Base-by-base conservation (phyloP, 2,329 filamentous ascomycete genomes). In the Knufia fluminis region DNA sequence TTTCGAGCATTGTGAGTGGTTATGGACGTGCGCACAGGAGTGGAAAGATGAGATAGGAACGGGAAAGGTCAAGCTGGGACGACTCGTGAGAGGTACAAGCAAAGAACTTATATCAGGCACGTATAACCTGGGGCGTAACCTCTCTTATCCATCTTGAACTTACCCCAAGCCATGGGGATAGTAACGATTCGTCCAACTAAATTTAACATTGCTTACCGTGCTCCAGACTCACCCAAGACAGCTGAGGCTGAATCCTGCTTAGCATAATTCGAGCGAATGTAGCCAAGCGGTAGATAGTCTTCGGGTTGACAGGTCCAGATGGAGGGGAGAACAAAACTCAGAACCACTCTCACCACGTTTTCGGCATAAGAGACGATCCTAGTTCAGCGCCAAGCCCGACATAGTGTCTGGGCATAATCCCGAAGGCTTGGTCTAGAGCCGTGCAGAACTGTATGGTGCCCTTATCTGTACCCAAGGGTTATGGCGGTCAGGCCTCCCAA, bases 1-100 rank as follows among this genome's bases (percentile, higher is more conserved):
- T 3, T 45, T 46, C 48, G 4, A 24, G 52, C 55, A 20, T 32
- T 23, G 22, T 31, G 47, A 26, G 12, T 16, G 22, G 38, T 17
- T 41, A n/a, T n/a, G n/a, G n/a, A n/a, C n/a, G n/a, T 36, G 6
- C 26, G 26, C 6, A 12, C 26, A 28, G 26, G 12, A 6, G 12
- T 28, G 12, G 26, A 28, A 28, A 6, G 12, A 12, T 12, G 26
- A 28, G 26, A 28, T 28, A 28, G 26, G 12, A 12, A 6, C 7
- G 16, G 7, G 6, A 17, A 14, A 16, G 16, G n/a, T 36, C 33
- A 36, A 16, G 16, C 33, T 17, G n/a, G 10, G n/a, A 36, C 6
- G 33, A 16, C 9, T n/a, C n/a, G n/a, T n/a, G n/a, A n/a, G n/a
- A n/a, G n/a, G n/a, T n/a, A n/a, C n/a, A n/a, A n/a, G n/a, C n/a